Percentiles rank a stretch among this genome's conserved stretches.
phyloP scores from a whole-genome alignment of 2,329 filamentous ascomycete genomes.

The Trichoderma endophyticum region DNA sequence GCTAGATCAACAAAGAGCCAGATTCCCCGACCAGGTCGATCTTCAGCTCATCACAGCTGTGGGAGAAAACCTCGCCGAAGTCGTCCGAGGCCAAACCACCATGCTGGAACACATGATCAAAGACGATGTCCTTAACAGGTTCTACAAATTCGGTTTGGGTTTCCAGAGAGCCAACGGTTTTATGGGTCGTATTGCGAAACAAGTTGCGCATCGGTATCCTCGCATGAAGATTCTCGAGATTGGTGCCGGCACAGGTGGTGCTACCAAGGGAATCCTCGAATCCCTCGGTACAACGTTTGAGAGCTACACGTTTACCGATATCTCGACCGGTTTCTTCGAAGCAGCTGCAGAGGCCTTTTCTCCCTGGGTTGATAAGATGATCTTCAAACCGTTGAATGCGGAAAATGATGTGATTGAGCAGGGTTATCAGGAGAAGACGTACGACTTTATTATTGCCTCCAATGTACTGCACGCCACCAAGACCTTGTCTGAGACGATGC shows the following conservation, averaged over 20 bases:
- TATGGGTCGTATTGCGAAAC: background rate
- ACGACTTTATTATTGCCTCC: slow-evolving; percentile 38
- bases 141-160: background rate
- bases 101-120: slow-evolving; percentile 38
- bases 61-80: slow-evolving; percentile 33
- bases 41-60: slow-evolving; percentile 1
- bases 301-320: slow-evolving; percentile 44
- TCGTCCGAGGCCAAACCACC: slow-evolving; percentile 33
- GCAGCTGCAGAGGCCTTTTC: slow-evolving; percentile 31
- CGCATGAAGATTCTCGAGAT: slow-evolving; percentile 38
- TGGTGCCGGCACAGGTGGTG: slow-evolving; percentile 43
- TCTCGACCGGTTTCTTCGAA: slow-evolving; percentile 39
- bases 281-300: slow-evolving; percentile 29
- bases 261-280: slow-evolving; percentile 37
- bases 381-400: slow-evolving; percentile 21
- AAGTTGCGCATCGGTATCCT: slow-evolving; percentile 39
- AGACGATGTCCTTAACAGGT: slow-evolving; percentile 30
- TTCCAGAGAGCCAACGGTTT: background rate
- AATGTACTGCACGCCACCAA: slow-evolving; percentile 24
- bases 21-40: background rate
- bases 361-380: slow-evolving; percentile 17
- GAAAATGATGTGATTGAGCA: slow-evolving; percentile 23
- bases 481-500: slow-evolving; percentile 24
- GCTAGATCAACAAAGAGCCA: background rate
- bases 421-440: slow-evolving; percentile 28